phyloP scores from a whole-genome alignment of 306 rosid genomes.

The Dicorynia guianensis region DNA sequence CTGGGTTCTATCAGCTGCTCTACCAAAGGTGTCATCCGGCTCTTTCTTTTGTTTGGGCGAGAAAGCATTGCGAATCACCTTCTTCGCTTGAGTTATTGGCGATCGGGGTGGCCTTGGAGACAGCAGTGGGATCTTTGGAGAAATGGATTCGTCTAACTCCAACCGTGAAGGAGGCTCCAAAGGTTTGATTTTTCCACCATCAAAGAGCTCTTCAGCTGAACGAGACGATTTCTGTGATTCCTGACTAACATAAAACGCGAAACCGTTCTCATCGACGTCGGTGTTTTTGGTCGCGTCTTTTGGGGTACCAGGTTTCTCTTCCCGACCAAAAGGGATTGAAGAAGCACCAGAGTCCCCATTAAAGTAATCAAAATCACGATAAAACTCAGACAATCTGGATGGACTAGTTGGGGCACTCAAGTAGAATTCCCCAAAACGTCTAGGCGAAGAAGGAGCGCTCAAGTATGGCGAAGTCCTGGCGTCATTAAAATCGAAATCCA shows the following conservation, averaged over 20 bases:
- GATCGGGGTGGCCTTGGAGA: constrained; percentile 39
- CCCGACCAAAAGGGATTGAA: constrained; percentile 11
- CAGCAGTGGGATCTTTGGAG: constrained; percentile 35
- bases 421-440: constrained; percentile 59
- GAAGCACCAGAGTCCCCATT: not conserved
- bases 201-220: constrained; percentile 87
- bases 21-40: not conserved
- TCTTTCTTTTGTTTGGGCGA: constrained; percentile 49
- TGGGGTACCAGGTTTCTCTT: constrained; percentile 1
- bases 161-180: constrained; percentile 42
- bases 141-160: not conserved
- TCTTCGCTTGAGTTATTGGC: constrained; percentile 41
- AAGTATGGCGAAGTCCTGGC: constrained; percentile 51
- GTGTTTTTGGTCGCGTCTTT: not conserved
- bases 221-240: constrained; percentile 55
- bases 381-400: constrained; percentile 52
- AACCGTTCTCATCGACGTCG: constrained; percentile 37
- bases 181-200: constrained; percentile 73
- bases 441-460: constrained; percentile 68
- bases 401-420: constrained; percentile 87
- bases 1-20: not conserved
- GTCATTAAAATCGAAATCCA: constrained; percentile 61
- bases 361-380: constrained; percentile 48
- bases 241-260: constrained; percentile 63
- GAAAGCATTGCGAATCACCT: constrained; percentile 42